Conservation (phyloP, 148 eudicot genomes). For the Talinum fruticosum region DNA sequence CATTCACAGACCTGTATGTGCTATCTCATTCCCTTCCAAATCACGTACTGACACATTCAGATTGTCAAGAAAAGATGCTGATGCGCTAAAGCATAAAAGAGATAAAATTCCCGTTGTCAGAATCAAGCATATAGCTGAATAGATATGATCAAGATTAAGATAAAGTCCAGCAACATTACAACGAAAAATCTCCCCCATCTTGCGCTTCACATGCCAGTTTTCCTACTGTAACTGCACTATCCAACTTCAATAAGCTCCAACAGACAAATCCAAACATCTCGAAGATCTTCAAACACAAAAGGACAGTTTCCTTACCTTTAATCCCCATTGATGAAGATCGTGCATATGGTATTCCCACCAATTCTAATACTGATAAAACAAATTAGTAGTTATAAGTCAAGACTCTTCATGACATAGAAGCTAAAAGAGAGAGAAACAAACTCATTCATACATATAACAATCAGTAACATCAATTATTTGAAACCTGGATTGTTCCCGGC, state of each 20-base stretch:
- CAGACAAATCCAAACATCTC: neutral
- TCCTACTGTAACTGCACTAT: slow-evolving; percentile 79
- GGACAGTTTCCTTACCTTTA: slow-evolving; percentile 46
- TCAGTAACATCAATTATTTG: slow-evolving; percentile 47
- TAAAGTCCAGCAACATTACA: slow-evolving; percentile 49
- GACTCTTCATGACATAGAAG: neutral
- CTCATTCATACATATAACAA: neutral
- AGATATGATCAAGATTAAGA: neutral
- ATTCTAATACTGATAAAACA: slow-evolving; percentile 49
- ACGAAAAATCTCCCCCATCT: slow-evolving; percentile 61
- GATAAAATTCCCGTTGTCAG: slow-evolving; percentile 11
- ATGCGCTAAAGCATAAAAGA: slow-evolving; percentile 45
- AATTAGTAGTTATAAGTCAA: neutral
- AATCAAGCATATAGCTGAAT: neutral
- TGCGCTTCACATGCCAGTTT: slow-evolving; percentile 52
- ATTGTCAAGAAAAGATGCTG: slow-evolving; percentile 60
- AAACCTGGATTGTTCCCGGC: slow-evolving; percentile 93
- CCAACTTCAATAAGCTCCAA: slow-evolving; percentile 15
- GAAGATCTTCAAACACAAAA: neutral
- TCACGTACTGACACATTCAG: slow-evolving; percentile 56
- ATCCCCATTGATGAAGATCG: slow-evolving; percentile 50
- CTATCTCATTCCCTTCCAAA: slow-evolving; percentile 66
- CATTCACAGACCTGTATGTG: slow-evolving; percentile 47
- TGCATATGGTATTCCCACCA: slow-evolving; percentile 53
- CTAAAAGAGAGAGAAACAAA: neutral